A percentile compares a stretch with the other conserved stretches of the same genome.
Evolutionary conservation across 164 flowering plant genomes (phyloP).

Genomic region (Magnolia changhungtana): DNA sequence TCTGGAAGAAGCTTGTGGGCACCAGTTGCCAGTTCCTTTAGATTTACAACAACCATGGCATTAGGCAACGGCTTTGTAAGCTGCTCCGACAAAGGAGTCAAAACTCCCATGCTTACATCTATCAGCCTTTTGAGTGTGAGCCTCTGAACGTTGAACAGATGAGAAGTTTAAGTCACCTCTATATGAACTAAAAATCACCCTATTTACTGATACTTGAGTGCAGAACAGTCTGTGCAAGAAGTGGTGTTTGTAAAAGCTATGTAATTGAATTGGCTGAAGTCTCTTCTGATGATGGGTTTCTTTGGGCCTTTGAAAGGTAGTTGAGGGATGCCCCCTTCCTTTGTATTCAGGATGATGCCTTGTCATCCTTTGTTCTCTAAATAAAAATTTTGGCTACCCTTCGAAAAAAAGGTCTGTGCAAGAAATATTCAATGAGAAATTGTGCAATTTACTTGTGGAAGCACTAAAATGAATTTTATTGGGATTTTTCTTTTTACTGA

Average conservation of each 20-base stretch:
- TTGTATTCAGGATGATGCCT: too few species aligned
- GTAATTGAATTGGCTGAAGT: too few species aligned
- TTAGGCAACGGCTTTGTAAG: constrained; percentile 87
- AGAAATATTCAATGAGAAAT: too few species aligned
- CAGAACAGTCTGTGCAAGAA: neutral
- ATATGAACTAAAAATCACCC: neutral
- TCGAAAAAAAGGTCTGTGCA: too few species aligned
- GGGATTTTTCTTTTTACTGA: neutral
- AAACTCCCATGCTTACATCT: constrained; percentile 90
- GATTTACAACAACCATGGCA: constrained; percentile 75
- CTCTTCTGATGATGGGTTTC: too few species aligned
- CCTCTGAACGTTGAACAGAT: constrained; percentile 47
- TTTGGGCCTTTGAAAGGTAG: too few species aligned
- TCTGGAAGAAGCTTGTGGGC: constrained; percentile 88
- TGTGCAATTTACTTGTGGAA: too few species aligned
- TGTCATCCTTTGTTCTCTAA: too few species aligned
- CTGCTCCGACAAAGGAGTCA: constrained; percentile 91
- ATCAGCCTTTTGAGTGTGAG: constrained; percentile 89
- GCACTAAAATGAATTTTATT: neutral
- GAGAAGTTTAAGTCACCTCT: constrained; percentile 17
- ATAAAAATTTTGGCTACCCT: too few species aligned
- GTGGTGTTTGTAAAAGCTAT: too few species aligned
- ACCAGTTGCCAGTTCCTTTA: constrained; percentile 74
- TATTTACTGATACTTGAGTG: neutral
- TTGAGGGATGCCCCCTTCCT: too few species aligned